Evolutionary conservation across 495 filamentous ascomycete genomes (phyloP).

Genomic region (Pseudevernia furfuracea): DNA sequence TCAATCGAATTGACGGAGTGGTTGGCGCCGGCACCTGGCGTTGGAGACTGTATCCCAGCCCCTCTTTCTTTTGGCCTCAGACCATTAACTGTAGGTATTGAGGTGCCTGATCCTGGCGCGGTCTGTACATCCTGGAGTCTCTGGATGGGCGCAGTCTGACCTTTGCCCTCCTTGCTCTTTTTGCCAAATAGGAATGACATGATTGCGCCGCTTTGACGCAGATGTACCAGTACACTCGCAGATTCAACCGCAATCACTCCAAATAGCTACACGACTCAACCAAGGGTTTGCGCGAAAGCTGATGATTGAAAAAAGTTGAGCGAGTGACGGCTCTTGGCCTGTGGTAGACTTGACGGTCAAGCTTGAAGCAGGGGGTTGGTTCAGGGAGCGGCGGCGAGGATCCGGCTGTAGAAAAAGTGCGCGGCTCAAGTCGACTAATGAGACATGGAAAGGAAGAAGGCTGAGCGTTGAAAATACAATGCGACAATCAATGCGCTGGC

Average conservation of each 20-base stretch:
- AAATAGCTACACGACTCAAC: neutral
- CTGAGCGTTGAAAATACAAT: neutral
- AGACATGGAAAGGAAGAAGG: neutral
- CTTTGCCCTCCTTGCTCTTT: conserved; percentile 44
- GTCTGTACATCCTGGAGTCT: conserved; percentile 47
- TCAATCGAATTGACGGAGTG: conserved; percentile 54
- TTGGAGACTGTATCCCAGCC: conserved; percentile 42
- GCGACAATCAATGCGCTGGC: neutral
- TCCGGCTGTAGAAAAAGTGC: neutral
- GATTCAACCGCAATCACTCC: neutral
- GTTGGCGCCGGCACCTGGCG: conserved; percentile 57
- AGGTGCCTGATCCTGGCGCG: conserved; percentile 36
- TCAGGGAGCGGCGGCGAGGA: conserved; percentile 4
- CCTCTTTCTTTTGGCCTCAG: conserved; percentile 33
- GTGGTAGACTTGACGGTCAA: neutral
- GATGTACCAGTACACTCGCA: neutral
- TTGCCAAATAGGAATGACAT: conserved; percentile 59
- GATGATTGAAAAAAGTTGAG: neutral
- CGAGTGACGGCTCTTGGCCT: neutral
- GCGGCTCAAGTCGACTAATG: neutral
- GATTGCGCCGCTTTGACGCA: conserved; percentile 18
- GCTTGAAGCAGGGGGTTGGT: neutral
- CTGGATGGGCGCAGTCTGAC: conserved; percentile 41
- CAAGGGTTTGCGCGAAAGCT: neutral
- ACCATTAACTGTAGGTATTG: conserved; percentile 35